These are phyloP conservation scores for Coemansia sp. DNA, from an alignment of 192 early-diverging fungal genomes.

Conservation along the genomic window DNA sequence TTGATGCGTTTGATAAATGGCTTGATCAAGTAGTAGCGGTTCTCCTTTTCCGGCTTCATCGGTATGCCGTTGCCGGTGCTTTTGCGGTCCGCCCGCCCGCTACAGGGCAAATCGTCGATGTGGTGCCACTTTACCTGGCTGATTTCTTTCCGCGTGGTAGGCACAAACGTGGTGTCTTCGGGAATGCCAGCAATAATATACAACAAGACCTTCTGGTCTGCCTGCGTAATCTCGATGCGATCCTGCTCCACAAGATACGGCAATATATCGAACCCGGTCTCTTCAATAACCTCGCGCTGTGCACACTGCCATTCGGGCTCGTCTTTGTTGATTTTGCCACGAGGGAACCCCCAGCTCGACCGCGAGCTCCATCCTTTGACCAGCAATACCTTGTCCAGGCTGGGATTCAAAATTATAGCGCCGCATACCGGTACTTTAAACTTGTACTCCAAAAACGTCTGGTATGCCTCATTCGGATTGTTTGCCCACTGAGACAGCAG, in stretches of 20 bases:
- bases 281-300: conserved; percentile 90
- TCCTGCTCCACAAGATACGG: conserved; percentile 70
- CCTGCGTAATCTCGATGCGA: conserved; percentile 83
- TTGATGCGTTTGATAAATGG: conserved; percentile 63
- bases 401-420: conserved; percentile 87
- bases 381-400: conserved; percentile 72
- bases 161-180: conserved; percentile 75
- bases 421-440: conserved; percentile 95
- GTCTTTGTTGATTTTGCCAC: conserved; percentile 98
- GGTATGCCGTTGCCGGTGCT: conserved; percentile 18
- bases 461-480: conserved; percentile 85
- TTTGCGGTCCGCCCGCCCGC: conserved; percentile 34
- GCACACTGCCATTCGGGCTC: conserved; percentile 87
- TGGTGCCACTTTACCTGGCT: conserved; percentile 75
- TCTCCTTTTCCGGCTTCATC: conserved; percentile 37
- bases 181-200: conserved; percentile 89
- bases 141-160: conserved; percentile 92
- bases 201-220: conserved; percentile 85
- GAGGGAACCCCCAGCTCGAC: conserved; percentile 96
- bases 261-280: conserved; percentile 89
- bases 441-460: conserved; percentile 93
- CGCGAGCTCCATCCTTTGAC: conserved; percentile 91
- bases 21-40: conserved; percentile 69
- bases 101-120: conserved; percentile 60
- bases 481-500: conserved; percentile 84